Percentiles rank a stretch among this genome's conserved stretches.
Conservation (phyloP, 2,329 filamentous ascomycete species). For the Aspergillus fischeri region DNA sequence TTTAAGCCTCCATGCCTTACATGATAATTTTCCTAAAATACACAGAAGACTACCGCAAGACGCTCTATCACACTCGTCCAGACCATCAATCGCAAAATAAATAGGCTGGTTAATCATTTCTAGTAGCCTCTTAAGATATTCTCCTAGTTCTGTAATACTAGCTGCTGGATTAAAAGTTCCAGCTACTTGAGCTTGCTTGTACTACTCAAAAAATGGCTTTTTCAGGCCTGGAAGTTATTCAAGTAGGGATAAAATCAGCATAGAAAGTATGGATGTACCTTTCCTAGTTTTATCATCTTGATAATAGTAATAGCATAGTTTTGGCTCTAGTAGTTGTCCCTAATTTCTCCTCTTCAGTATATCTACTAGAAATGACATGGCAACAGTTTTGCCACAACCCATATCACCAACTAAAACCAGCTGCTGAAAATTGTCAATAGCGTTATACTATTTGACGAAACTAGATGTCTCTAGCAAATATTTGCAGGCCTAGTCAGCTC, state of each 20-base stretch:
- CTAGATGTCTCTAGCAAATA: slow-evolving; percentile 10
- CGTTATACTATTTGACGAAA: slow-evolving; percentile 13
- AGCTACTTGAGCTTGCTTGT: slow-evolving; percentile 10
- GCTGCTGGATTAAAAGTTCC: slow-evolving; percentile 11
- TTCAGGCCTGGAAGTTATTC: slow-evolving; percentile 14
- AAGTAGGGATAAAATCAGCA: slow-evolving; percentile 15
- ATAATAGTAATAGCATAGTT: slow-evolving; percentile 28
- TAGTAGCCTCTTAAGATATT: slow-evolving; percentile 12
- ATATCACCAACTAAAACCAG: slow-evolving; percentile 15
- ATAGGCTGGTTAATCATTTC: slow-evolving; percentile 11
- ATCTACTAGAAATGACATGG: slow-evolving; percentile 15
- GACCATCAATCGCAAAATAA: slow-evolving; percentile 23
- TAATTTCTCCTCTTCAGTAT: slow-evolving; percentile 10
- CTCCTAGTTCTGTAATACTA: slow-evolving; percentile 10
- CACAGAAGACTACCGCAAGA: slow-evolving; percentile 17
- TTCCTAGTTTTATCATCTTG: slow-evolving; percentile 20
- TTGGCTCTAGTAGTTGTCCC: slow-evolving; percentile 14
- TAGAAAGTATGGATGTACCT: slow-evolving; percentile 11
- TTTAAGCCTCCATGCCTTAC: slow-evolving; percentile 11
- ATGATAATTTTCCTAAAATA: slow-evolving; percentile 10
- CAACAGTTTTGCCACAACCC: slow-evolving; percentile 17
- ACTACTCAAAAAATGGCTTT: slow-evolving; percentile 14
- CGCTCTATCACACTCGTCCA: slow-evolving; percentile 25
- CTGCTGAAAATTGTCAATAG: slow-evolving; percentile 6
- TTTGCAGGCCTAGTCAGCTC: slow-evolving; percentile 14